Evolutionary conservation across 768 basidiomycete species (phyloP).

Genomic region (Xerocomellus intermedius): DNA sequence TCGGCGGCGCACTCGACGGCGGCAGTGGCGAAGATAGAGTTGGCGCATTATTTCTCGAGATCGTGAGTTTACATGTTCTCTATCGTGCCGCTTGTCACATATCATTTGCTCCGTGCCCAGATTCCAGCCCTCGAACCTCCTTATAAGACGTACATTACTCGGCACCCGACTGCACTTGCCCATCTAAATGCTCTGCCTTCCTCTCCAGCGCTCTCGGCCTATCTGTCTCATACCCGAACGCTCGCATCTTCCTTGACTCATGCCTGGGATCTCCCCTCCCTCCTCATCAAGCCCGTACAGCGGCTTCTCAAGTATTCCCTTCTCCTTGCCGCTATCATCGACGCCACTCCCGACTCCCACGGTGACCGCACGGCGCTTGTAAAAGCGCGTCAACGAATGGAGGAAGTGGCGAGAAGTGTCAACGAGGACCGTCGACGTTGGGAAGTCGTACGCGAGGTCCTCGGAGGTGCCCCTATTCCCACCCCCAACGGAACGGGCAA

Average conservation of each 20-base stretch:
- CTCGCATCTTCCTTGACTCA: constrained; percentile 73
- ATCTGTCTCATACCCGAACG: constrained; percentile 63
- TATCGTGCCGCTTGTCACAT: background rate
- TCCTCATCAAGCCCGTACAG: constrained; percentile 97
- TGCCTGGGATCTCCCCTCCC: constrained; percentile 89
- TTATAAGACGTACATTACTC: constrained; percentile 80
- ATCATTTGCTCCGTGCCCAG: constrained; percentile 34
- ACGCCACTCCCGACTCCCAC: constrained; percentile 69
- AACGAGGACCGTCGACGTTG: constrained; percentile 76
- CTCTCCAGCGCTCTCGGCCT: constrained; percentile 51
- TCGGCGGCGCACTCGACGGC: constrained; percentile 61
- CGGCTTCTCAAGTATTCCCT: constrained; percentile 93
- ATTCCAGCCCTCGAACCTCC: constrained; percentile 67
- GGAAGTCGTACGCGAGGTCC: constrained; percentile 77
- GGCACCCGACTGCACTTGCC: constrained; percentile 70
- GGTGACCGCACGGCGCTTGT: constrained; percentile 49
- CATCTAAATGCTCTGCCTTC: constrained; percentile 52
- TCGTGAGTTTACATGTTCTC: constrained; percentile 45
- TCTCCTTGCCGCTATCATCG: constrained; percentile 72
- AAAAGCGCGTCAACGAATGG: constrained; percentile 45
- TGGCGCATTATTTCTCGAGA: constrained; percentile 66
- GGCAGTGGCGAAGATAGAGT: constrained; percentile 69
- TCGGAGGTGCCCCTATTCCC: constrained; percentile 41
- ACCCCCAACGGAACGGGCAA: constrained; percentile 40
- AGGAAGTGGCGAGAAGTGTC: constrained; percentile 70